Base-by-base conservation (phyloP, 1,139 yeast genomes). In the Yamadazyma oceani region DNA sequence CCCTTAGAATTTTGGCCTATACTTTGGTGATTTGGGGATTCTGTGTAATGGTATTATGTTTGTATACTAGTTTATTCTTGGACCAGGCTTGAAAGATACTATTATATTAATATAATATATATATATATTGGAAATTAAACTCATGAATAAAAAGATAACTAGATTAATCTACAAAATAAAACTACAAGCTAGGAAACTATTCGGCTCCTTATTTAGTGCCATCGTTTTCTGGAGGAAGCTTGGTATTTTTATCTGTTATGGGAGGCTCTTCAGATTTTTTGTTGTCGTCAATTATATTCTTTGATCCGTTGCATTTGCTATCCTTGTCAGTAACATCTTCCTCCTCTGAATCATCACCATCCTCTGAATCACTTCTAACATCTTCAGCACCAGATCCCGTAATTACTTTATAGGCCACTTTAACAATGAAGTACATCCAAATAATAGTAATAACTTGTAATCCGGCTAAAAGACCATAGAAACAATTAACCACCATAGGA, bases 371-470 rank as follows among this genome's bases (percentile, higher is more conserved):
- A 53, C 87, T 90, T 57, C 95, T 80, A 48, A 95, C 83, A 42
- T 84, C 85, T 57, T 89, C 96, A 36, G 88, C 94, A 25, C 81
- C 79, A 15, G 66, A 70, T 4, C 97, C 97, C 6, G 73, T 68
- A 24, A 87, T 47, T 17, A 88, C 94, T 53, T 73, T 80, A 42
- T 72, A 62, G 14, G 86, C 87, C 22, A 88, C 94, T 50, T 77
- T 79, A 14, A 75, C 46, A 45, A 89, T 88, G 62, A 85, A 69
- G 54, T 69, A 78, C 71, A 87, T 72, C 97, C 97, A 88, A 40
- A 85, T 58, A 23, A 82, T 45, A 21, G 83, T 78, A 34, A 88
- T 64, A 9, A 79, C 50, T 58, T 89, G 95, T 43, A 89, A 66
- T 0, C 83, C 80, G 11, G 77, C 77, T 37, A 88, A 68, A 45